Conservation (phyloP, 768 basidiomycete genomes). For the Xanthoconium stramineum region DNA sequence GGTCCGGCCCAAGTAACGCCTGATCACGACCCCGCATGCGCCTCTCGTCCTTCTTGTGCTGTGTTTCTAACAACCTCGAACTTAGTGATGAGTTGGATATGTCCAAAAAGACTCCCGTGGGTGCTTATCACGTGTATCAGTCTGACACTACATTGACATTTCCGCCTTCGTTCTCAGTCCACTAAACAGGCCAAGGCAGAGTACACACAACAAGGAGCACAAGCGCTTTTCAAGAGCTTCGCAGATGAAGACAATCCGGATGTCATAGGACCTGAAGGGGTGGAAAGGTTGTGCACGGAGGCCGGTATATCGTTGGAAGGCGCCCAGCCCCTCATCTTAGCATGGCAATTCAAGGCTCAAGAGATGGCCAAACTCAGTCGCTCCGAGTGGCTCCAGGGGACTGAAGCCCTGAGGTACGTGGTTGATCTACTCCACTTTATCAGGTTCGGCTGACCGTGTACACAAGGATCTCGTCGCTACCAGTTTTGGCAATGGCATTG, state of each 20-base stretch:
- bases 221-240: slow-evolving; percentile 58
- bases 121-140: slow-evolving; percentile 14
- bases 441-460: not conserved
- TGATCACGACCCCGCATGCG: slow-evolving; percentile 48
- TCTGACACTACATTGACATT: not conserved
- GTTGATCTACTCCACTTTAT: not conserved
- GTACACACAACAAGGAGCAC: slow-evolving; percentile 51
- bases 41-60: slow-evolving; percentile 61
- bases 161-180: not conserved
- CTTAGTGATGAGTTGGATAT: slow-evolving; percentile 47
- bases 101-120: slow-evolving; percentile 29
- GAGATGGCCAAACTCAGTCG: slow-evolving; percentile 73
- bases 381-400: slow-evolving; percentile 69
- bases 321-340: slow-evolving; percentile 63
- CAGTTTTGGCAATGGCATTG: slow-evolving; percentile 47
- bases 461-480: slow-evolving; percentile 48
- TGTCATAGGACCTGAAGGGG: slow-evolving; percentile 69
- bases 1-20: slow-evolving; percentile 23
- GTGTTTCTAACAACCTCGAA: slow-evolving; percentile 51
- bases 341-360: slow-evolving; percentile 68
- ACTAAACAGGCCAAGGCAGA: slow-evolving; percentile 20
- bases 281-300: slow-evolving; percentile 67
- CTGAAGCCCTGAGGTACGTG: slow-evolving; percentile 43
- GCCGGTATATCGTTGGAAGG: slow-evolving; percentile 73
- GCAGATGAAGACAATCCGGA: slow-evolving; percentile 48